Percentiles rank a stretch among this genome's conserved stretches.
Evolutionary conservation across 768 basidiomycete genomes (phyloP).

Genomic region (Termitomyces sp.): DNA sequence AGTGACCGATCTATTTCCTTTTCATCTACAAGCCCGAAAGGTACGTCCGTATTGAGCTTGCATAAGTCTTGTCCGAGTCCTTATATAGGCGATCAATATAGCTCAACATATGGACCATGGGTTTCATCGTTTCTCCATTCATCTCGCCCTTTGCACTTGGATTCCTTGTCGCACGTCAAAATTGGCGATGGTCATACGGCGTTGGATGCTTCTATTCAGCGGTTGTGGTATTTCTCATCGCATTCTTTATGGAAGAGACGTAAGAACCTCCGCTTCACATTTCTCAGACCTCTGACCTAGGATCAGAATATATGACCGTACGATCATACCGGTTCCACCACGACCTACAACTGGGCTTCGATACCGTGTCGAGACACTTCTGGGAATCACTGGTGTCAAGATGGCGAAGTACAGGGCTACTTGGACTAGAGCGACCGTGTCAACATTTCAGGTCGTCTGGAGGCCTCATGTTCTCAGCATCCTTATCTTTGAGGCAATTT

Average conservation of each 20-base stretch:
- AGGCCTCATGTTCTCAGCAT: constrained; percentile 56
- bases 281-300: neutral
- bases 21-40: constrained; percentile 55
- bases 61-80: no score
- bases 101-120: constrained; percentile 73
- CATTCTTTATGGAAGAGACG: constrained; percentile 66
- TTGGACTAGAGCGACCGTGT: constrained; percentile 42
- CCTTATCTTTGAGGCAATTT: constrained; percentile 41
- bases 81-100: no score
- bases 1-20: constrained; percentile 54
- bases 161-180: constrained; percentile 57
- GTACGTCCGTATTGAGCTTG: no score
- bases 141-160: constrained; percentile 64
- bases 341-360: constrained; percentile 36
- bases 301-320: constrained; percentile 58
- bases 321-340: constrained; percentile 45
- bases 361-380: constrained; percentile 52
- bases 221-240: constrained; percentile 54
- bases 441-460: constrained; percentile 53
- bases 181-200: constrained; percentile 68
- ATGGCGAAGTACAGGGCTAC: constrained; percentile 55
- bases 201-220: constrained; percentile 57
- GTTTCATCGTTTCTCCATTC: constrained; percentile 63
- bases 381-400: constrained; percentile 59
- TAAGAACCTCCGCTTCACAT: constrained; percentile 19